phyloP scores from a whole-genome alignment of 2,329 filamentous ascomycete species.

The Aspergillus cejpii region DNA sequence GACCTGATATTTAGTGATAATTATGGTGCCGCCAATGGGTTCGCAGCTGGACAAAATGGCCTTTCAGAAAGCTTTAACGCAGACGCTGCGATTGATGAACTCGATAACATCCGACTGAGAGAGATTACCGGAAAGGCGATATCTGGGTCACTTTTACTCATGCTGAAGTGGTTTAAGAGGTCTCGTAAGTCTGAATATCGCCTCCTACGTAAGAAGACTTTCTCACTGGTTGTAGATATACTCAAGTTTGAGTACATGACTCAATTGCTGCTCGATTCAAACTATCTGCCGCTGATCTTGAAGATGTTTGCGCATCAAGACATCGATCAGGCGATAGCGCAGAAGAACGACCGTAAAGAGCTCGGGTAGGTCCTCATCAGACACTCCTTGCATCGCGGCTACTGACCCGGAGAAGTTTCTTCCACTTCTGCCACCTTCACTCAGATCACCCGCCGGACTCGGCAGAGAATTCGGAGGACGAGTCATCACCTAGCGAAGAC shows the following conservation, averaged over 20 bases:
- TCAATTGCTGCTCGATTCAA: conserved; percentile 86
- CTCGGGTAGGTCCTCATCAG: conserved; percentile 54
- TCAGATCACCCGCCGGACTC: conserved; percentile 52
- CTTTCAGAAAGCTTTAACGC: conserved; percentile 23
- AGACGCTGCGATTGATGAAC: conserved; percentile 57
- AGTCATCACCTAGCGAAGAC: conserved; percentile 48
- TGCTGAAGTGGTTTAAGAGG: conserved; percentile 93
- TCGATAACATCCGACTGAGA: conserved; percentile 71
- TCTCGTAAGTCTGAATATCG: conserved; percentile 60
- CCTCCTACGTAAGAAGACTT: background rate
- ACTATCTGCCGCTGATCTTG: conserved; percentile 84
- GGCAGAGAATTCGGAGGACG: conserved; percentile 29
- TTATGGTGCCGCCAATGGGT: conserved; percentile 24
- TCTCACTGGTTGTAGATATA: conserved; percentile 55
- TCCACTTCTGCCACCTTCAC: conserved; percentile 74
- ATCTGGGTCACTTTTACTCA: conserved; percentile 76
- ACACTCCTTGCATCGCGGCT: no score
- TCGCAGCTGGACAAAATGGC: conserved; percentile 12
- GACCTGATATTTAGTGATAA: conserved; percentile 16
- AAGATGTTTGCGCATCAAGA: conserved; percentile 95
- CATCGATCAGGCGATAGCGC: conserved; percentile 81
- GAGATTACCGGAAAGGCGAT: conserved; percentile 90
- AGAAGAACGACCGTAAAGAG: conserved; percentile 73
- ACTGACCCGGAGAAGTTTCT: conserved; percentile 58
- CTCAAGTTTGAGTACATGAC: conserved; percentile 95